Conservation (phyloP, 2,329 filamentous ascomycete genomes). For the Pseudophaeomoniella oleicola region DNA sequence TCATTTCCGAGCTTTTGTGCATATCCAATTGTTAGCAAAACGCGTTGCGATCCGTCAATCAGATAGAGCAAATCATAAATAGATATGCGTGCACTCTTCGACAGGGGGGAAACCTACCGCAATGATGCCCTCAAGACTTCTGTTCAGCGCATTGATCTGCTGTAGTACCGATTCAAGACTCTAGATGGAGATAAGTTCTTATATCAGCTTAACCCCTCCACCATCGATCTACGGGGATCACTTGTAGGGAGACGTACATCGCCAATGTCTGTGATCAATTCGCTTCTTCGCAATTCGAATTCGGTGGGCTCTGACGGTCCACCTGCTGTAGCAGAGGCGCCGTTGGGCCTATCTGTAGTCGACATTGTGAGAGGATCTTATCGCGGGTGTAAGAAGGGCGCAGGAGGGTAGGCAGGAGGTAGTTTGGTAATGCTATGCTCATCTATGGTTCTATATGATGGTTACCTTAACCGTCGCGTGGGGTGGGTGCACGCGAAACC, state of each 20-base stretch:
- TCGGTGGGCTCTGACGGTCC: constrained; percentile 5
- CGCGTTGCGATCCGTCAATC: background rate
- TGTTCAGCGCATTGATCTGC: constrained; percentile 91
- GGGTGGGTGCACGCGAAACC: no score
- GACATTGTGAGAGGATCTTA: no score
- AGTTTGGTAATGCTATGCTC: no score
- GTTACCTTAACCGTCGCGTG: no score
- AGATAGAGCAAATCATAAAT: background rate
- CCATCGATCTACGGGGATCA: constrained; percentile 1
- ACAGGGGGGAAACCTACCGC: constrained; percentile 41
- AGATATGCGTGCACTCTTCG: background rate
- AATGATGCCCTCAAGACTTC: constrained; percentile 80
- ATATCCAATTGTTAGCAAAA: background rate
- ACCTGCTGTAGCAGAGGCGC: background rate
- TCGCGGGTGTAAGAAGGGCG: no score
- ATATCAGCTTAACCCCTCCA: background rate
- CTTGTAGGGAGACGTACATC: constrained; percentile 7
- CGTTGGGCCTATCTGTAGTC: background rate
- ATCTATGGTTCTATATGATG: no score
- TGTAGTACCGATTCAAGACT: constrained; percentile 78
- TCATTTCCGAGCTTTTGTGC: constrained; percentile 70
- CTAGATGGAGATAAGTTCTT: constrained; percentile 19
- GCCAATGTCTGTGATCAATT: constrained; percentile 10
- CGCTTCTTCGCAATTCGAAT: constrained; percentile 17
- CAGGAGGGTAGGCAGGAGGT: no score